Conservation (phyloP, 176 grass and related monocot species). For the barley (Hordeum vulgare) region DNA sequence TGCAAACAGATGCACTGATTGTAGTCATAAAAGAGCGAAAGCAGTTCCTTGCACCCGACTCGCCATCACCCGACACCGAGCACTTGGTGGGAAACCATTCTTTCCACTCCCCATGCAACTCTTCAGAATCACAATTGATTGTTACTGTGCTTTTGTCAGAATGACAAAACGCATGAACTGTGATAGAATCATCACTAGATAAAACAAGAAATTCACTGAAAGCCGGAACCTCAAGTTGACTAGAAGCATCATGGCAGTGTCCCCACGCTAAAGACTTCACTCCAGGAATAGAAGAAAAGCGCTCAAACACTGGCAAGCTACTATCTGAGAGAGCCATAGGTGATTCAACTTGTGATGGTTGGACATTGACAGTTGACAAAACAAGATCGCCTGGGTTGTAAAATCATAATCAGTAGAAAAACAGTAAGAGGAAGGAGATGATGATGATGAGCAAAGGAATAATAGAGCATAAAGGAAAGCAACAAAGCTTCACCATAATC, state of each 20-base stretch:
- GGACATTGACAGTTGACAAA: conserved; percentile 6
- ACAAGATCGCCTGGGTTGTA: conserved; percentile 44
- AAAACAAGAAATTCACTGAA: conserved; percentile 85
- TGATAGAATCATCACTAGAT: conserved; percentile 54
- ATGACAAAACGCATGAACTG: conserved; percentile 62
- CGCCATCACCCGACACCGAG: conserved; percentile 28
- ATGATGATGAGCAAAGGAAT: not conserved
- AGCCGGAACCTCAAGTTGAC: conserved; percentile 39
- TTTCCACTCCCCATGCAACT: conserved; percentile 68
- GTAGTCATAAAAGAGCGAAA: conserved; percentile 61
- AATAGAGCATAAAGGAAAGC: conserved; percentile 34
- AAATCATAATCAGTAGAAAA: conserved; percentile 24
- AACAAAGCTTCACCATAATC: conserved; percentile 42
- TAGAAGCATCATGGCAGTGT: conserved; percentile 44
- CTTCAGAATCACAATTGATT: conserved; percentile 32
- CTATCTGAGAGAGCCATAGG: conserved; percentile 21
- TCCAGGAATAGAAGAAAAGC: conserved; percentile 58
- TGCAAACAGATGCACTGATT: conserved; percentile 46
- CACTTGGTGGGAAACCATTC: conserved; percentile 49
- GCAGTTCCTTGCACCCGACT: conserved; percentile 32
- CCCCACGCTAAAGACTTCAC: conserved; percentile 92
- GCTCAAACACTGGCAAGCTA: conserved; percentile 29
- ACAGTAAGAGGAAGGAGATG: conserved; percentile 9
- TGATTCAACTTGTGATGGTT: conserved; percentile 44
- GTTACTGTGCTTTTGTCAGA: conserved; percentile 31